phyloP scores from a whole-genome alignment of 305 asterid genomes.

The Stenogyne calaminthoides region DNA sequence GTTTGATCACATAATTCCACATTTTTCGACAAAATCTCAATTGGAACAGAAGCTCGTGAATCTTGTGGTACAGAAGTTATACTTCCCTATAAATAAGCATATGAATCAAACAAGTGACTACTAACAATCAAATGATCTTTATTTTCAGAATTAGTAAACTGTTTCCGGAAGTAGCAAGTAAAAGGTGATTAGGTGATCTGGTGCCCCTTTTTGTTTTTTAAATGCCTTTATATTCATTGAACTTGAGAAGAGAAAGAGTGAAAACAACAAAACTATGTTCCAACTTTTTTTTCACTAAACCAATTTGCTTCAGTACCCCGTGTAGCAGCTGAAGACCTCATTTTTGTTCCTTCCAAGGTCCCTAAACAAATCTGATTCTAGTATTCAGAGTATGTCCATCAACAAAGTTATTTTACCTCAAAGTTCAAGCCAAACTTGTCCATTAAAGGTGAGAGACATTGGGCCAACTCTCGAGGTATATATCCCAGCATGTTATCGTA shows the following conservation, averaged over 20 bases:
- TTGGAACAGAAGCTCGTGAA: slow-evolving; percentile 63
- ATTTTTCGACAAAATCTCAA: slow-evolving; percentile 61
- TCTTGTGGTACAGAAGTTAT: slow-evolving; percentile 66
- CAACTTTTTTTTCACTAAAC: not conserved
- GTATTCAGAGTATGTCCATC: not conserved
- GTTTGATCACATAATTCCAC: slow-evolving; percentile 36
- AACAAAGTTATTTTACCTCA: slow-evolving; percentile 53
- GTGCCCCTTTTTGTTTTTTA: not conserved
- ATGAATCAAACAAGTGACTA: slow-evolving; percentile 24
- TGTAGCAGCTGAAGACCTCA: slow-evolving; percentile 17
- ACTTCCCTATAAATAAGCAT: slow-evolving; percentile 56
- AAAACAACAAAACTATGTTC: slow-evolving; percentile 3
- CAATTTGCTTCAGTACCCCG: slow-evolving; percentile 15
- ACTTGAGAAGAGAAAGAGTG: slow-evolving; percentile 8
- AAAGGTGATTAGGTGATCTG: not conserved
- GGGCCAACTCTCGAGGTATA: slow-evolving; percentile 81
- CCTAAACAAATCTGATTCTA: slow-evolving; percentile 10
- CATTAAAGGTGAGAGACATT: slow-evolving; percentile 69
- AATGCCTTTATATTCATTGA: slow-evolving; percentile 15
- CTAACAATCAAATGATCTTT: slow-evolving; percentile 13
- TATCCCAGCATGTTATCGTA: slow-evolving; percentile 63
- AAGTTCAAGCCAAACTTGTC: slow-evolving; percentile 65
- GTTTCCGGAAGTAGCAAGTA: slow-evolving; percentile 21
- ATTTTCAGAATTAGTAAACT: slow-evolving; percentile 2
- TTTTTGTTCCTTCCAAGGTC: not conserved